A percentile compares a stretch with the other conserved stretches of the same genome.
Evolutionary conservation across 306 rosid genomes (phyloP).

Genomic region (Prinsepia uniflora): DNA sequence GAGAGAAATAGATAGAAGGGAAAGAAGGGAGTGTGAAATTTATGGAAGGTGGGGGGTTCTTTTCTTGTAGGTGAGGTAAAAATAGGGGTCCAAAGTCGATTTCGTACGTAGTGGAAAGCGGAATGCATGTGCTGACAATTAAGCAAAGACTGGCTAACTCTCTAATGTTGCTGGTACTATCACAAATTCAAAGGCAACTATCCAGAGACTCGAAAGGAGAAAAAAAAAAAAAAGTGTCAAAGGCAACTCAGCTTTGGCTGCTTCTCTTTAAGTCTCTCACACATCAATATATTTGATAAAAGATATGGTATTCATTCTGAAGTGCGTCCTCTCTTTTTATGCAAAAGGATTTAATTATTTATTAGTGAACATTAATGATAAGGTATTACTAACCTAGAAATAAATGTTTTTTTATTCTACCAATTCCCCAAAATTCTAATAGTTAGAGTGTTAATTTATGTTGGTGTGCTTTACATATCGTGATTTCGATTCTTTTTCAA

Average conservation of each 20-base stretch:
- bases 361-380: conserved; percentile 7
- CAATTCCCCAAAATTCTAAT: too few relatives aligned
- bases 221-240: conserved; percentile 25
- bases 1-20: conserved; percentile 23
- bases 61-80: conserved; percentile 92
- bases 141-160: conserved; percentile 36
- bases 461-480: too few relatives aligned
- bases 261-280: conserved; percentile 20
- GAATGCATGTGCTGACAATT: conserved; percentile 95
- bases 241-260: conserved; percentile 75
- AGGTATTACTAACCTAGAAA: conserved; percentile 20
- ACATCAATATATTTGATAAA: conserved; percentile 37
- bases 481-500: too few relatives aligned
- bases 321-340: conserved; percentile 61
- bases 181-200: conserved; percentile 77
- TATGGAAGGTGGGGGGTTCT: conserved; percentile 63
- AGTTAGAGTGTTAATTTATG: too few relatives aligned
- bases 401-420: background rate
- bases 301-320: conserved; percentile 34
- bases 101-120: conserved; percentile 92
- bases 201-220: too few relatives aligned
- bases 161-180: conserved; percentile 28
- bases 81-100: conserved; percentile 80
- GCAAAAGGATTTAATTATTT: conserved; percentile 11
- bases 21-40: conserved; percentile 39